phyloP scores from a whole-genome alignment of 257 asterid species.

The Capsicum pubescens region DNA sequence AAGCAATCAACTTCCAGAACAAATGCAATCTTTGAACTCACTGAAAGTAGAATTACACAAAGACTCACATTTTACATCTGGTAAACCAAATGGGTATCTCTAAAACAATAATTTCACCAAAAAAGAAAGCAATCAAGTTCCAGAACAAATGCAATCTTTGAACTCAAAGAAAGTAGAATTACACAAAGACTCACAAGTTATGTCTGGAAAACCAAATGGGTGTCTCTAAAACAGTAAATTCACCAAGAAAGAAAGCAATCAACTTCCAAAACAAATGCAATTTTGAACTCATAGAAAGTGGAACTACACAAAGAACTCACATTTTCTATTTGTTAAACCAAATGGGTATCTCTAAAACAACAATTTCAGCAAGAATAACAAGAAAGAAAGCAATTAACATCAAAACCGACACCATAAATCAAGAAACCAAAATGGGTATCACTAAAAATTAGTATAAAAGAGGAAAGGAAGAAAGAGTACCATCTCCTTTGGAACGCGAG shows the following conservation, averaged over 20 bases:
- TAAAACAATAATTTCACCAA: not conserved
- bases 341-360: not conserved
- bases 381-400: not conserved
- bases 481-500: constrained; percentile 35
- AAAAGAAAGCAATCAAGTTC: not conserved
- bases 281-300: not conserved
- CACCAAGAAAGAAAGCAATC: not conserved
- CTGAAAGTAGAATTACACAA: not conserved
- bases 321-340: not conserved
- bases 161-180: no score
- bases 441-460: not conserved
- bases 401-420: not conserved
- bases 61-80: not conserved
- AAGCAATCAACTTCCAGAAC: not conserved
- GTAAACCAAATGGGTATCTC: constrained; percentile 1
- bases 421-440: not conserved
- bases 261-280: constrained; percentile 15
- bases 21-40: constrained; percentile 25
- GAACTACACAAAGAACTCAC: not conserved
- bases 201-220: no score
- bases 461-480: constrained; percentile 11
- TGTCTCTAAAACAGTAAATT: not conserved
- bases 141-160: no score
- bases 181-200: no score
- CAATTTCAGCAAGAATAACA: not conserved